A percentile compares a stretch with the other conserved stretches of the same genome.
These are phyloP conservation scores for Colletotrichum sp. DNA, from an alignment of 2,329 filamentous ascomycete species.

Conservation along the genomic window DNA sequence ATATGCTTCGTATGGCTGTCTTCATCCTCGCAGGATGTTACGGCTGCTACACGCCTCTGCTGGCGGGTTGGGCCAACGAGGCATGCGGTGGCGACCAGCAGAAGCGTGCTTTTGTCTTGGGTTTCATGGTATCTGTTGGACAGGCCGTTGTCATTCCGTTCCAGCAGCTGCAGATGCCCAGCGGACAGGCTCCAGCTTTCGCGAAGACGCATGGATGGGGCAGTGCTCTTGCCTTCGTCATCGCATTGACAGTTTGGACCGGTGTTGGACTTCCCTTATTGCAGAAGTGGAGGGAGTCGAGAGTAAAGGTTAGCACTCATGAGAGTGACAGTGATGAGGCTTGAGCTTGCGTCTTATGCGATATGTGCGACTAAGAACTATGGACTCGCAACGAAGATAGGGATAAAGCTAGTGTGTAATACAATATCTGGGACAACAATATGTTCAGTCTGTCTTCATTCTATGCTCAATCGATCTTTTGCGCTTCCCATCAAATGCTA, in stretches of 20 bases:
- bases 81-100: constrained; percentile 46
- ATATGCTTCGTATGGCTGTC: constrained; percentile 39
- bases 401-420: background rate
- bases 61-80: constrained; percentile 46
- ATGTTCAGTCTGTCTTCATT: background rate
- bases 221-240: constrained; percentile 34
- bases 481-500: background rate
- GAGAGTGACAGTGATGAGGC: constrained; percentile 13
- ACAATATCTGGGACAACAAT: background rate
- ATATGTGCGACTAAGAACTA: background rate
- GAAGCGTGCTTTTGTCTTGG: constrained; percentile 44
- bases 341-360: background rate
- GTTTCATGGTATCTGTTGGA: constrained; percentile 42
- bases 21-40: constrained; percentile 45
- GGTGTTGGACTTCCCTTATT: constrained; percentile 32
- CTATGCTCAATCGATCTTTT: background rate
- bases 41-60: constrained; percentile 45
- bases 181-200: constrained; percentile 39
- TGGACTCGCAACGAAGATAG: background rate
- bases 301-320: background rate
- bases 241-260: constrained; percentile 38
- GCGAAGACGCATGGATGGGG: constrained; percentile 39
- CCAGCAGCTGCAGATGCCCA: constrained; percentile 42
- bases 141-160: constrained; percentile 42
- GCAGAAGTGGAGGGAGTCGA: constrained; percentile 22